phyloP scores from a whole-genome alignment of 768 basidiomycete genomes.

The Xerocomus potaroensis region DNA sequence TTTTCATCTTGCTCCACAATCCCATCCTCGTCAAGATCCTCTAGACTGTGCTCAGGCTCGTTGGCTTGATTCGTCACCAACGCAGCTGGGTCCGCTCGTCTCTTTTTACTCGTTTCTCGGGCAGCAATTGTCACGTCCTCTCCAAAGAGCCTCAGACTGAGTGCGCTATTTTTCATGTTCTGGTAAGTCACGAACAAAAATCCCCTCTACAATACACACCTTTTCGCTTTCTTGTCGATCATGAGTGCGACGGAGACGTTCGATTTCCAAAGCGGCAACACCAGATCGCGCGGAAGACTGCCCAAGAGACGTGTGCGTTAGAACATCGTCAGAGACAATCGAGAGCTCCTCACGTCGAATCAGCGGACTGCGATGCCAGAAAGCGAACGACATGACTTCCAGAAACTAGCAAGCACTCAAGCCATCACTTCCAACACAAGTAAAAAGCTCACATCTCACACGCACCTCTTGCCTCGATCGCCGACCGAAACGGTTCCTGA shows the following conservation, averaged over 20 bases:
- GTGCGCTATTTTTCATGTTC: slow-evolving; percentile 49
- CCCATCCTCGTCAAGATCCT: slow-evolving; percentile 1
- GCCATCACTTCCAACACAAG: neutral
- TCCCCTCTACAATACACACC: slow-evolving; percentile 44
- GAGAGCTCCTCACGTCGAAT: slow-evolving; percentile 47
- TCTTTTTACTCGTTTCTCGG: slow-evolving; percentile 31
- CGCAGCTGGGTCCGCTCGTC: neutral
- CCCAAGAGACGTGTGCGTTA: neutral
- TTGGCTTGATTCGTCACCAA: neutral
- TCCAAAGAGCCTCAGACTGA: slow-evolving; percentile 82
- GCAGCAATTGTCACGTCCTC: slow-evolving; percentile 64
- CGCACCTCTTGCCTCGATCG: slow-evolving; percentile 52
- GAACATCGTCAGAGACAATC: neutral
- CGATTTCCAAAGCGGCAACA: slow-evolving; percentile 97
- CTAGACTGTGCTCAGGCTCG: slow-evolving; percentile 3
- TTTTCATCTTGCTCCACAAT: slow-evolving; percentile 5
- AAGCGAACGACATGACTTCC: slow-evolving; percentile 78
- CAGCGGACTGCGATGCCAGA: slow-evolving; percentile 46
- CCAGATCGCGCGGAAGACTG: slow-evolving; percentile 72
- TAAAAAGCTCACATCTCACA: slow-evolving; percentile 43
- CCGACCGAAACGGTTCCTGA: slow-evolving; percentile 50
- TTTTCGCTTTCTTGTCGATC: slow-evolving; percentile 97
- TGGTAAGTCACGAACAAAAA: neutral
- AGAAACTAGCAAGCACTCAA: slow-evolving; percentile 36
- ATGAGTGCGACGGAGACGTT: slow-evolving; percentile 82